phyloP scores from a whole-genome alignment of 345 rosid species.

The Euphorbia lathyris region DNA sequence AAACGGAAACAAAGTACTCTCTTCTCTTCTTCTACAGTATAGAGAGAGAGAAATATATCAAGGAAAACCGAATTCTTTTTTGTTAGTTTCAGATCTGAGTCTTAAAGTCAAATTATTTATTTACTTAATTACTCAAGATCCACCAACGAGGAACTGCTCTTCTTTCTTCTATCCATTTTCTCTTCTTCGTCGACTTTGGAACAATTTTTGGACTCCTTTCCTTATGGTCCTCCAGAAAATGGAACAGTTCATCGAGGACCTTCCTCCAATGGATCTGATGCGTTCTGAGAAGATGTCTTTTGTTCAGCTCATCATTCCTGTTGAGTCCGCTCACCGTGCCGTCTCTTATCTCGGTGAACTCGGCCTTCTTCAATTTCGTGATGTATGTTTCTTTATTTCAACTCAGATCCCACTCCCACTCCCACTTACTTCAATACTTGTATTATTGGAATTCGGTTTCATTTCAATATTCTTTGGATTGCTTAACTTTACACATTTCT shows the following conservation, averaged over 20 bases:
- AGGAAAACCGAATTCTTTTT: not conserved
- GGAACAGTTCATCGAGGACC: slow-evolving; percentile 59
- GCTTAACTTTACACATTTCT: not conserved
- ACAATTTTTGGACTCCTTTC: slow-evolving; percentile 1
- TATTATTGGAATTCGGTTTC: not conserved
- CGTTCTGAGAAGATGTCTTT: slow-evolving; percentile 93
- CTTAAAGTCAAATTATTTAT: not conserved
- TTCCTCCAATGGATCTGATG: slow-evolving; percentile 97
- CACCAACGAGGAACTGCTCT: not conserved
- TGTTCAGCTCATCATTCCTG: slow-evolving; percentile 93
- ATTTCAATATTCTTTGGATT: not conserved
- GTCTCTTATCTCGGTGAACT: slow-evolving; percentile 77
- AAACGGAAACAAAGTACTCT: slow-evolving; percentile 11
- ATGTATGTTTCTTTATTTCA: slow-evolving; percentile 48
- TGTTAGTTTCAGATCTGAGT: slow-evolving; percentile 22
- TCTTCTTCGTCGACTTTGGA: not conserved
- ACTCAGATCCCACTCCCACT: slow-evolving; percentile 51
- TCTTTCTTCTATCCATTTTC: not conserved
- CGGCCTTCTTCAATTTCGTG: slow-evolving; percentile 76
- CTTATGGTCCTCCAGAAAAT: slow-evolving; percentile 31
- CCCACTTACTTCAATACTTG: not conserved
- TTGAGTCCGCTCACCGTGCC: slow-evolving; percentile 85
- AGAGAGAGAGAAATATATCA: not conserved
- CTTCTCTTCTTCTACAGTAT: not conserved
- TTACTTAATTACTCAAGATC: not conserved